Evolutionary conservation across 495 filamentous ascomycete genomes (phyloP).

Genomic region (Talaromyces trachyspermus): DNA sequence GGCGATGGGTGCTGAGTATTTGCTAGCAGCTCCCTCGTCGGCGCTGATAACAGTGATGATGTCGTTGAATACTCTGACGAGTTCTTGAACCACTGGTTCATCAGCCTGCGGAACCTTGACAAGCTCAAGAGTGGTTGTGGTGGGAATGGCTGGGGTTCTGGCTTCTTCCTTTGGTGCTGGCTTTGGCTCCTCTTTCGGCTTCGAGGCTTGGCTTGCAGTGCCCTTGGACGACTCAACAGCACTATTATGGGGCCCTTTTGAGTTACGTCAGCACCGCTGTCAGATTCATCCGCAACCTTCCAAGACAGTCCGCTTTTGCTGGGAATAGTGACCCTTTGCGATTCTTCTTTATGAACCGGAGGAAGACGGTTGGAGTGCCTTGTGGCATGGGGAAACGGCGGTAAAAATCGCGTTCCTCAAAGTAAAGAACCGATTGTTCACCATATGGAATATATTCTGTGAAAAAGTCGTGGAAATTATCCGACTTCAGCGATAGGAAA

Average conservation of each 20-base stretch:
- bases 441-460: conserved; percentile 95
- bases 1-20: conserved; percentile 65
- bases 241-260: conserved; percentile 44
- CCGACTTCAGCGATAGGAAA: conserved; percentile 83
- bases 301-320: conserved; percentile 80
- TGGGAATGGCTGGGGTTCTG: conserved; percentile 26
- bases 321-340: conserved; percentile 73
- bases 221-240: conserved; percentile 24
- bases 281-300: conserved; percentile 58
- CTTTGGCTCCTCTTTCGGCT: too few species aligned
- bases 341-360: conserved; percentile 44
- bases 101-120: conserved; percentile 63
- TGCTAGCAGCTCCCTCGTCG: conserved; percentile 58
- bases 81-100: conserved; percentile 82
- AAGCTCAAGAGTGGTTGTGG: conserved; percentile 63
- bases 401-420: conserved; percentile 92
- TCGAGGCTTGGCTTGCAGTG: too few species aligned
- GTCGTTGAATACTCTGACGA: conserved; percentile 93
- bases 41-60: conserved; percentile 88
- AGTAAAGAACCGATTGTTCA: conserved; percentile 91
- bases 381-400: conserved; percentile 74
- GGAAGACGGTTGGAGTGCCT: conserved; percentile 42
- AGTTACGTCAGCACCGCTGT: conserved; percentile 33
- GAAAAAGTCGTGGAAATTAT: conserved; percentile 99
- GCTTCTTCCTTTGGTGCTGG: conserved; percentile 14